Evolutionary conservation across 306 rosid genomes (phyloP), one percentile per base, ranked within the genome.

Genomic region (Dalbergia oliveri): DNA sequence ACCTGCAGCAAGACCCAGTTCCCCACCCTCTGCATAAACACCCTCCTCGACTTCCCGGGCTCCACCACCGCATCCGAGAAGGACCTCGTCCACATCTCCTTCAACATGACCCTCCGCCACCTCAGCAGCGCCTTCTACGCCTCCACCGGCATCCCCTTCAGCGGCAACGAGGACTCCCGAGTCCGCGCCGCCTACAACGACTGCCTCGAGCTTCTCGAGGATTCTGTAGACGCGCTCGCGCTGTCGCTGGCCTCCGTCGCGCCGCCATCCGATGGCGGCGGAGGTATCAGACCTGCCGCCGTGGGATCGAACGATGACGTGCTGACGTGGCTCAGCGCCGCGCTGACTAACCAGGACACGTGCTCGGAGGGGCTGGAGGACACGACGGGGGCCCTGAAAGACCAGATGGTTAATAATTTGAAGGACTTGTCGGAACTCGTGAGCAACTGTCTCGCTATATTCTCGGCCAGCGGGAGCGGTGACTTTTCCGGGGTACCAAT

Each of bases 291-390:
- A 1, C 64, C 49, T 0, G 61, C 26, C 7, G 50, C 16, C 12
- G 11, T 14, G 0, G 86, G 80, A 8, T 67, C 91, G 11, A 53
- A 53, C 0, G 88, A 85, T 1, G 97, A 94, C 69, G 90, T 94
- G 76, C 39, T 86, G 85, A 94, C 99, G 16, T 94, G 99, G 99
- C 92, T 94, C 5, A 92, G 97, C 43, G 87, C 97, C 0, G 93
- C 99, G 0, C 78, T 94, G 15, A 94, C 99, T 0, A 92, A 90
- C 44, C 97, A 94, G 13, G 99, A 94, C 91, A 94, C 99, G 15
- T 94, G 99, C 65, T n/a, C 72, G 4, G 97, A 88, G 64, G 97
- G 99, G 0, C 72, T 94, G 5, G 76, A 60, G 0, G 94, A 82
- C 15, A 49, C 75, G 6, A 73, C 70, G 68, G 94, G 94, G 16